Conservation (phyloP, 225 moss, liverwort and hornwort species). For the Climacium dendroides region DNA sequence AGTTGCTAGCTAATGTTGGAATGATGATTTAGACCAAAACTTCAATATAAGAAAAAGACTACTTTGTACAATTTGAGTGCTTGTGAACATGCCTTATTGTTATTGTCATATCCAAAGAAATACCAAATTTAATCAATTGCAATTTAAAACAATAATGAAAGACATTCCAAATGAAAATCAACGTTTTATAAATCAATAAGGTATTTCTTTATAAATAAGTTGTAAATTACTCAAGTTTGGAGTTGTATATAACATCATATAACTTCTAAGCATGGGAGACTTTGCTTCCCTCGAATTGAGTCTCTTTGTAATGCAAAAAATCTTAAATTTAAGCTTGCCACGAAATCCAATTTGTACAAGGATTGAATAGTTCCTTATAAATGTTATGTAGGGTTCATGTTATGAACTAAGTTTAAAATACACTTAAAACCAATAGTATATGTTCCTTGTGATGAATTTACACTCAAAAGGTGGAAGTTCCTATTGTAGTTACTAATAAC, state of each 20-base stretch:
- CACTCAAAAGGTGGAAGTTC: background rate
- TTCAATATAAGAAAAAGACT: background rate
- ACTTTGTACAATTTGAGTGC: background rate
- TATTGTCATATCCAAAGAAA: background rate
- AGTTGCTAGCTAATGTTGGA: background rate
- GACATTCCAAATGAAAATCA: background rate
- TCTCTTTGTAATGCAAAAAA: background rate
- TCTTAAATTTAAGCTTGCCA: background rate
- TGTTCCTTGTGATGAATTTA: too few relatives aligned
- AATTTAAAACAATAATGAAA: background rate
- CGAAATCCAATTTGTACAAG: background rate
- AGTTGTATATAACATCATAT: background rate
- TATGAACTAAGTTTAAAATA: background rate
- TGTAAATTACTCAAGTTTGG: background rate
- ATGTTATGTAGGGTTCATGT: background rate
- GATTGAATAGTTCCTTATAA: accelerated
- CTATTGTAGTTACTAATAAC: too few relatives aligned
- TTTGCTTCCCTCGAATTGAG: background rate
- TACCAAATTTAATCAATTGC: background rate
- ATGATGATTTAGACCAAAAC: accelerated
- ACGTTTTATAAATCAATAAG: background rate
- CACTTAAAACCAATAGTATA: background rate
- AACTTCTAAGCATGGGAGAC: accelerated
- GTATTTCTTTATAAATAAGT: background rate
- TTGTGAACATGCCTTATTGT: too few relatives aligned